Evolutionary conservation across 768 basidiomycete species (phyloP).

Genomic region (Pleurotus platypus): DNA sequence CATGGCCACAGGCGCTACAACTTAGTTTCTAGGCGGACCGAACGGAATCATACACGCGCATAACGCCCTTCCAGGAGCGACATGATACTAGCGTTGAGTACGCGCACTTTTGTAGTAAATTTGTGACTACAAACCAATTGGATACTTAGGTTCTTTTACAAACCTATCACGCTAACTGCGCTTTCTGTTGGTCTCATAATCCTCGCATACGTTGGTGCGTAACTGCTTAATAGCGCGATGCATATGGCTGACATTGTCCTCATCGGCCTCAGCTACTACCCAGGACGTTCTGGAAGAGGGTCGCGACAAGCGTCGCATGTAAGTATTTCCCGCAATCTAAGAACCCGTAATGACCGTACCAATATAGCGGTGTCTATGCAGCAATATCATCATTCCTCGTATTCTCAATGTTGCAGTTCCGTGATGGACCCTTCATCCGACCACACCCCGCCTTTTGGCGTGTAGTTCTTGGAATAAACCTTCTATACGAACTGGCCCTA

Average conservation of each 20-base stretch:
- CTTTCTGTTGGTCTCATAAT: conserved; percentile 62
- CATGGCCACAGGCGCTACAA: too few species aligned
- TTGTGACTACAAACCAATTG: conserved; percentile 4
- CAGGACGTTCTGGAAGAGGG: conserved; percentile 86
- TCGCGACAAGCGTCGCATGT: conserved; percentile 77
- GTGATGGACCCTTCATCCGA: conserved; percentile 85
- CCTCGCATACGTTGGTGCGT: conserved; percentile 58
- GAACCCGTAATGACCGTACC: not conserved
- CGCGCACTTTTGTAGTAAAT: conserved; percentile 11
- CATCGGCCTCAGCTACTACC: conserved; percentile 50
- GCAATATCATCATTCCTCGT: conserved; percentile 68
- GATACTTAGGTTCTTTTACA: conserved; percentile 72
- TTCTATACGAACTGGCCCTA: conserved; percentile 78
- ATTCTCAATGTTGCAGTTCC: conserved; percentile 86
- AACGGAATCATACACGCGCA: conserved; percentile 79
- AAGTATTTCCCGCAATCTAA: conserved; percentile 26
- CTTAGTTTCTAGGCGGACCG: conserved; percentile 62
- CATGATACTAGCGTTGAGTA: conserved; percentile 83
- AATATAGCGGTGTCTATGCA: conserved; percentile 70
- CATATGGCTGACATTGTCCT: not conserved
- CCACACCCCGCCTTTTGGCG: conserved; percentile 90
- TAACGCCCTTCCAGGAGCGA: conserved; percentile 79
- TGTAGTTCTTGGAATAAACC: conserved; percentile 71
- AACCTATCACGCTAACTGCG: conserved; percentile 75
- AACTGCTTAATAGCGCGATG: not conserved